Percentiles rank a stretch among this genome's conserved stretches.
Evolutionary conservation across 306 rosid genomes (phyloP).

Genomic region (Oxytropis ochrocephala): DNA sequence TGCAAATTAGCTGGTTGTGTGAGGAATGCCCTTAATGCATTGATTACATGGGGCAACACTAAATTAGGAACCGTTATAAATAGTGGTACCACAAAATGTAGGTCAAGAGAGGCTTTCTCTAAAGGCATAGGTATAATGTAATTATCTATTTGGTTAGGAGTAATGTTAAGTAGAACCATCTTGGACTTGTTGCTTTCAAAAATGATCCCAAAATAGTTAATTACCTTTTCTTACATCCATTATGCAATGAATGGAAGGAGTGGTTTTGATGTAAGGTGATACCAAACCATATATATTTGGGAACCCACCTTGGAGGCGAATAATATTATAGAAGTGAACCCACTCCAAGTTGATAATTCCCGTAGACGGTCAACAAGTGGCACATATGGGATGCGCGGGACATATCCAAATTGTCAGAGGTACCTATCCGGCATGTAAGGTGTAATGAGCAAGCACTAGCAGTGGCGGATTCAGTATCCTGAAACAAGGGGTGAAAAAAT

Average conservation of each 20-base stretch:
- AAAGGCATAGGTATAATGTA: conserved; percentile 21
- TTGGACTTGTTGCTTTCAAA: background rate
- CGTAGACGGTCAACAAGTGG: no score
- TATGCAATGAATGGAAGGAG: background rate
- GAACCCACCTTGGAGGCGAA: no score
- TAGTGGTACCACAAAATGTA: conserved; percentile 10
- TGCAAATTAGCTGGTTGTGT: no score
- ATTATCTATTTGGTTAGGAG: conserved; percentile 25
- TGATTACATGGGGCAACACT: background rate
- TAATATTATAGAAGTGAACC: no score
- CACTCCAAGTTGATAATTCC: no score
- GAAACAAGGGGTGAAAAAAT: no score
- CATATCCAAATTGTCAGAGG: no score
- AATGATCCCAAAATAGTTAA: conserved; percentile 16
- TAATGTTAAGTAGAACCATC: conserved; percentile 3
- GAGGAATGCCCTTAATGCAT: background rate
- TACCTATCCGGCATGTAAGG: no score
- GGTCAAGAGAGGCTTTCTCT: conserved; percentile 13
- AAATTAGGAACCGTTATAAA: background rate
- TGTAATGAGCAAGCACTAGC: no score
- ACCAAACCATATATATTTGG: background rate
- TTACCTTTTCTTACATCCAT: conserved; percentile 9
- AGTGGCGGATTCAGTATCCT: no score
- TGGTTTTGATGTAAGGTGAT: conserved; percentile 18
- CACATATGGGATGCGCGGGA: no score